Evolutionary conservation across 2,329 filamentous ascomycete genomes (phyloP).

Genomic region (Xylogone sp.): DNA sequence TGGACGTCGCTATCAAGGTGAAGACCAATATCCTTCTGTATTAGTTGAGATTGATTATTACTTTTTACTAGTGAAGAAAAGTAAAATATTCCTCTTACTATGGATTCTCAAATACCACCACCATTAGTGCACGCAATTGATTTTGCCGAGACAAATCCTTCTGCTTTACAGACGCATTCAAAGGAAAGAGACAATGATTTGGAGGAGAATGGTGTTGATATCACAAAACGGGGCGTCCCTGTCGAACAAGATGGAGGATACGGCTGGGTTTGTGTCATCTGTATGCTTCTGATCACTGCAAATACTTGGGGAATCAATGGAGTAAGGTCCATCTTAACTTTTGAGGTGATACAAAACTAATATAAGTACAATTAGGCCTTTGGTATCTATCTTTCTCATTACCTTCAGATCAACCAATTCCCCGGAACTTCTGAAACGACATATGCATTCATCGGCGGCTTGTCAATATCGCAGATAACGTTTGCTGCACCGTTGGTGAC

Average conservation of each 20-base stretch:
- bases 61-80: no score
- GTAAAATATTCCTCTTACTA: no score
- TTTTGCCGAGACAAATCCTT: no score
- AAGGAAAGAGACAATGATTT: background rate
- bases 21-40: no score
- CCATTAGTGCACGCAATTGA: no score
- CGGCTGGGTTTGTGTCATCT: slow-evolving; percentile 23
- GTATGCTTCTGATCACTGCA: background rate
- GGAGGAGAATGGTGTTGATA: background rate
- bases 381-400: slow-evolving; percentile 74
- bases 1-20: no score
- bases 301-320: background rate
- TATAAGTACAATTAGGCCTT: slow-evolving; percentile 42
- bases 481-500: slow-evolving; percentile 55
- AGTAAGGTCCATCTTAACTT: background rate
- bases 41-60: no score
- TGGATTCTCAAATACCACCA: no score
- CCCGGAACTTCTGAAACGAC: slow-evolving; percentile 57
- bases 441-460: slow-evolving; percentile 70
- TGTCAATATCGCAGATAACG: slow-evolving; percentile 61
- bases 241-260: slow-evolving; percentile 46
- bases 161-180: no score
- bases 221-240: background rate
- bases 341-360: background rate
- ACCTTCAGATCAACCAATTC: slow-evolving; percentile 60